Percentiles rank a stretch among this genome's conserved stretches.
Conservation (phyloP, 345 rosid species). For the Citrus medica region DNA sequence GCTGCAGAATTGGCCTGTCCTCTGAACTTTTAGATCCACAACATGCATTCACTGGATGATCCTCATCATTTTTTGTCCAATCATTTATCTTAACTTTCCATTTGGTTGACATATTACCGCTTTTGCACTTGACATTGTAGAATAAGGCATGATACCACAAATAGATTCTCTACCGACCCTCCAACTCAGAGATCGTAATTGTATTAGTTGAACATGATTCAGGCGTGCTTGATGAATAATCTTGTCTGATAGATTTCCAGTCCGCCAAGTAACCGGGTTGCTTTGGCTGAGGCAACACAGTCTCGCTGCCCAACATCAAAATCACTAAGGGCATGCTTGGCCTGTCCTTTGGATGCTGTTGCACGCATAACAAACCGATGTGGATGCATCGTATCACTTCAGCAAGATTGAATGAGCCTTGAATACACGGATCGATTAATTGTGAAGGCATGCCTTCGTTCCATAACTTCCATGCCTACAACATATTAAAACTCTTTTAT, state of each 20-base stretch:
- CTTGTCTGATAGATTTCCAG: slow-evolving; percentile 8
- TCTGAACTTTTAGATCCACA: too few species aligned
- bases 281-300: slow-evolving; percentile 31
- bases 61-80: too few species aligned
- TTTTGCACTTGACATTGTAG: not conserved
- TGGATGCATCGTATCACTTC: slow-evolving; percentile 39
- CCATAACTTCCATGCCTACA: slow-evolving; percentile 43
- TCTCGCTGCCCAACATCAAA: slow-evolving; percentile 44
- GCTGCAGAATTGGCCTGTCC: too few species aligned
- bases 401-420: not conserved
- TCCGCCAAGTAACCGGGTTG: slow-evolving; percentile 34
- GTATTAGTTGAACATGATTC: slow-evolving; percentile 20
- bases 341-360: slow-evolving; percentile 37
- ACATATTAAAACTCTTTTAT: not conserved
- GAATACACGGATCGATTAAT: slow-evolving; percentile 9
- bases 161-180: slow-evolving; percentile 12
- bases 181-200: slow-evolving; percentile 22
- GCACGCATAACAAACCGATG: slow-evolving; percentile 43
- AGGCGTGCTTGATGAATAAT: slow-evolving; percentile 24
- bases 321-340: slow-evolving; percentile 40
- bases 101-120: not conserved
- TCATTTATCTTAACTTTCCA: too few species aligned
- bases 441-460: slow-evolving; percentile 32
- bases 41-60: too few species aligned
- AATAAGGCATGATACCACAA: not conserved